Percentiles rank a stretch among this genome's conserved stretches.
Evolutionary conservation across 805 yeast genomes (phyloP).

Genomic region (Grigorovia humatica): DNA sequence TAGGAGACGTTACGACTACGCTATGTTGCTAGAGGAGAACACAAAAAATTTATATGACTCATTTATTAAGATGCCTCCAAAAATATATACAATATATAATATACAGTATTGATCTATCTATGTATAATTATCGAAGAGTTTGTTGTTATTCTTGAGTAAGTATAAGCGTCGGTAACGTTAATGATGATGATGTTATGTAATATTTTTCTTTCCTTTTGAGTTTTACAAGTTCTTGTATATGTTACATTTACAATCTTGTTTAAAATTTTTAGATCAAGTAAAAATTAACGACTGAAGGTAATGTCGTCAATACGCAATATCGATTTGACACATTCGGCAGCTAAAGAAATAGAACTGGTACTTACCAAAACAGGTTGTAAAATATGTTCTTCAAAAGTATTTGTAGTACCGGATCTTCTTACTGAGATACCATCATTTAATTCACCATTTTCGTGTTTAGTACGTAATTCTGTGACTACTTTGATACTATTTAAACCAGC

Average conservation of each 20-base stretch:
- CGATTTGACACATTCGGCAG: constrained; percentile 93
- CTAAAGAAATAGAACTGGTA: constrained; percentile 87
- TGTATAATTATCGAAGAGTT: background rate
- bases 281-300: constrained; percentile 67
- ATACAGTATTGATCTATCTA: background rate
- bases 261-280: background rate
- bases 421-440: constrained; percentile 91
- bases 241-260: too few relatives aligned
- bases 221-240: background rate
- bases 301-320: constrained; percentile 95
- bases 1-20: too few relatives aligned
- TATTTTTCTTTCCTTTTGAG: background rate
- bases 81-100: background rate
- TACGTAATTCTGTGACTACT: constrained; percentile 85
- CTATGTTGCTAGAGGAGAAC: background rate
- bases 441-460: constrained; percentile 85
- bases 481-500: constrained; percentile 89
- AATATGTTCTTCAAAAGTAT: constrained; percentile 87
- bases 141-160: background rate
- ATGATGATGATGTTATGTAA: background rate
- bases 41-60: background rate
- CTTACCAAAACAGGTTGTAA: constrained; percentile 92
- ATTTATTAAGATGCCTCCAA: background rate
- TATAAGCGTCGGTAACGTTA: background rate
- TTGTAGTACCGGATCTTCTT: constrained; percentile 85